Percentiles rank a stretch among this genome's conserved stretches.
Evolutionary conservation across 2,329 filamentous ascomycete genomes (phyloP).

Genomic region (Arthrobotrys sphaeroides): DNA sequence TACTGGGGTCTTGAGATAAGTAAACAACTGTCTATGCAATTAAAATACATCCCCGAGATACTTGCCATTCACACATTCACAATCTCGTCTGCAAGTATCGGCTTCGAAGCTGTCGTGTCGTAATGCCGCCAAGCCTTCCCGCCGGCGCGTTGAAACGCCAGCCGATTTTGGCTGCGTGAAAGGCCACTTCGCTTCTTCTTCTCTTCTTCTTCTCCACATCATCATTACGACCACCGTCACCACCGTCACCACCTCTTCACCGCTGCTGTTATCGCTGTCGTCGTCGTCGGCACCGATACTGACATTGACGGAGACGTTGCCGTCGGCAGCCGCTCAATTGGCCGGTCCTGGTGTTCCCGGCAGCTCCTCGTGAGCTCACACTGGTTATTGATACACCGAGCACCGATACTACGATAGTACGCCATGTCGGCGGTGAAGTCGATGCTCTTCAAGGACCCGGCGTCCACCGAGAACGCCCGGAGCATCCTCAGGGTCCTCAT

Average conservation of each 20-base stretch:
- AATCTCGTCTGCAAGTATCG: too few relatives aligned
- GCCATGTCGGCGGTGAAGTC: conserved; percentile 59
- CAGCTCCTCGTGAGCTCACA: conserved; percentile 44
- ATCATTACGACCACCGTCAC: not conserved
- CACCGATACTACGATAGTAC: too few relatives aligned
- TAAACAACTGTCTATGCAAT: too few relatives aligned
- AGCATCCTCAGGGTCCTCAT: conserved; percentile 89
- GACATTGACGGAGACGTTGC: not conserved
- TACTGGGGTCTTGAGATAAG: too few relatives aligned
- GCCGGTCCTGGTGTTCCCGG: not conserved
- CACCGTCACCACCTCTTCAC: not conserved
- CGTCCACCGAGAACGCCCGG: conserved; percentile 81
- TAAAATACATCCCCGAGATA: too few relatives aligned
- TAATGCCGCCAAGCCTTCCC: too few relatives aligned
- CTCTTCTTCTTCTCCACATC: too few relatives aligned
- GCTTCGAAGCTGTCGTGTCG: too few relatives aligned
- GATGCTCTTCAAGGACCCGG: conserved; percentile 75
- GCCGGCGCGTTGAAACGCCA: conserved; percentile 27
- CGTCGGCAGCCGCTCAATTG: conserved; percentile 1
- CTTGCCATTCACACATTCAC: too few relatives aligned
- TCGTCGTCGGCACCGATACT: not conserved
- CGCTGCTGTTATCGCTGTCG: not conserved
- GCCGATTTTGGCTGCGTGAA: too few relatives aligned
- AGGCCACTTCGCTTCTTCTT: too few relatives aligned
- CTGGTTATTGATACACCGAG: too few relatives aligned